Base-by-base conservation (phyloP, 345 rosid species). In the Carallia brachiata region DNA sequence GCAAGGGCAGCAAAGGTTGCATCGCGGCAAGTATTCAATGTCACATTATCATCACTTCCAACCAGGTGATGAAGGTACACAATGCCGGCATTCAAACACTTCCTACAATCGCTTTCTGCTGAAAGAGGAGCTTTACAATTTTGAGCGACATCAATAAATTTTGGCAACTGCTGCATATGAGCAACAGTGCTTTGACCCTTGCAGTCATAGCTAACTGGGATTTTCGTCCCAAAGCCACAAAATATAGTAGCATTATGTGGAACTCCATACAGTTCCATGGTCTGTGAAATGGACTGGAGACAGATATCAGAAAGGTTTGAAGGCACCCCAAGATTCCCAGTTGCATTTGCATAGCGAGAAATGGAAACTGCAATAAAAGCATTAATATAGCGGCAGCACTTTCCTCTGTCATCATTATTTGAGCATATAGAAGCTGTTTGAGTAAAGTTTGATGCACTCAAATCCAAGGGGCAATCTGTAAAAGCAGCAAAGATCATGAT, bases 361-460 rank as follows among this genome's bases (percentile, higher is more conserved):
- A 89, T 71, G 1, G 98, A 89, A 68, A 87, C 72, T 6, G 96
- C 91, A 73, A 89, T 67, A 59, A 86, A 94, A 68, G 96, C 92
- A 75, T 94, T 94, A 68, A 94, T 91, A 80, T 94, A 91, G 64
- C 93, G 96, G 84, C 97, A 94, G 72, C 98, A 94, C 73, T 86
- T 90, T 63, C 88, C 96, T 83, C 91, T 84, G 7, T 86, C 83
- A 39, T 76, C 75, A 7, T 76, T 70, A 63, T 74, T 74, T 0
- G 95, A 88, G 83, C 98, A 94, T 48, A 90, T 48, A 2, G 97
- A 84, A 18, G 97, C 98, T 62, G 86, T 86, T 12, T 89, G 80
- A 36, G 96, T 88, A 65, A 87, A 87, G 81, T 94, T 90, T 5
- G 93, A 81, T 55, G 80, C 80, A 67, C 86, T 84, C 74, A 94